Percentiles rank a stretch among this genome's conserved stretches.
These are phyloP conservation scores for Clitopilus passeckerianus DNA, from an alignment of 768 basidiomycete genomes.

Conservation along the genomic window DNA sequence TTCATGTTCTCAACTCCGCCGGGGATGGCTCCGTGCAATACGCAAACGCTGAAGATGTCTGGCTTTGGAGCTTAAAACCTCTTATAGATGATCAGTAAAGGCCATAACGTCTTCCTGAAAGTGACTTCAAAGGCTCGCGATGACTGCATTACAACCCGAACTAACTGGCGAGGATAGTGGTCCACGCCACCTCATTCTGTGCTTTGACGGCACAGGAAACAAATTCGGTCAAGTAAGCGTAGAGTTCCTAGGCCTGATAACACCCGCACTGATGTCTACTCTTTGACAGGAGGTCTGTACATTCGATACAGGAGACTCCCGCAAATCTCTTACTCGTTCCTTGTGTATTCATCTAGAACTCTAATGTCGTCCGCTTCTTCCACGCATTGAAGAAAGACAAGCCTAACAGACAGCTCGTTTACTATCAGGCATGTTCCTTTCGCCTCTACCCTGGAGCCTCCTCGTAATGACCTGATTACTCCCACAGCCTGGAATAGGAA, in stretches of 20 bases:
- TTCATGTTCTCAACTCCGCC: too few species aligned
- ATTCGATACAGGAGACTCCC: neutral
- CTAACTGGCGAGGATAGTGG: neutral
- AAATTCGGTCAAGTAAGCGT: slow-evolving; percentile 20
- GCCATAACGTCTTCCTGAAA: too few species aligned
- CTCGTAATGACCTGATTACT: neutral
- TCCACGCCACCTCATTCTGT: slow-evolving; percentile 15
- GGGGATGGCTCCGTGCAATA: too few species aligned
- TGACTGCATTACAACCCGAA: neutral
- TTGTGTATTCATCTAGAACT: slow-evolving; percentile 10
- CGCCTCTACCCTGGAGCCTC: neutral
- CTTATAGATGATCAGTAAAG: too few species aligned
- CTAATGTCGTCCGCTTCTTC: slow-evolving; percentile 15
- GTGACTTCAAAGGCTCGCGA: neutral
- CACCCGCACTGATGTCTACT: neutral
- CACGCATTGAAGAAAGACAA: slow-evolving; percentile 12
- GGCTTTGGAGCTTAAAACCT: too few species aligned
- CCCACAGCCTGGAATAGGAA: slow-evolving; percentile 15
- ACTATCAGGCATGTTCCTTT: slow-evolving; percentile 11
- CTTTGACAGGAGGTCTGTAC: neutral
- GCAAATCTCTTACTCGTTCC: neutral
- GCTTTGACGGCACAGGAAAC: slow-evolving; percentile 25
- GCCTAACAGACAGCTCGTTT: slow-evolving; percentile 11
- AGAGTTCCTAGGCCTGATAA: too few species aligned
- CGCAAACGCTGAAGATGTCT: too few species aligned